Evolutionary conservation across 1,284 basidiomycete species (phyloP), one percentile per base, ranked within the genome.

Genomic region (Abortiporus biennis): DNA sequence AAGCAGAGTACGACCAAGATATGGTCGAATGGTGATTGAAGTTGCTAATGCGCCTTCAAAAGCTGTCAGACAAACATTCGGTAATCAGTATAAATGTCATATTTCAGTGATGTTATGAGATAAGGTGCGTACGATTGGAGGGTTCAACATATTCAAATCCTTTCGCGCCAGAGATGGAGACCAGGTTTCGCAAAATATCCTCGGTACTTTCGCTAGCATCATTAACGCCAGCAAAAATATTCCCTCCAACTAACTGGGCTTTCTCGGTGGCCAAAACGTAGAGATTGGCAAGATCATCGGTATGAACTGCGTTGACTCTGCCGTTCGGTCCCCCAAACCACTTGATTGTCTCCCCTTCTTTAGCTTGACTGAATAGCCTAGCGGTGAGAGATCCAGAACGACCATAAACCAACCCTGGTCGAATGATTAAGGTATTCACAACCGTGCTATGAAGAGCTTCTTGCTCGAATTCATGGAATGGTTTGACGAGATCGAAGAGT

Each of bases 361-460:
- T 43, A 4, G 65, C 67, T 2, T 57, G 55, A 33, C 61, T 57
- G 48, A 76, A 72, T 15, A 72, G 47, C 11, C 47, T 38, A 4
- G 58, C 62, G 9, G 68, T 46, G 17, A 72, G 44, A 8, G 71
- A 72, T 1, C 61, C 72, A 15, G 59, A 56, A 25, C 63, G 60
- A 1, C 75, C 74, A 45, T 76, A 76, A 12, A 76, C 41, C 20
- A 74, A 43, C 1, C 64, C 53, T 1, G 74, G 72, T 4, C 75
- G 66, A 25, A 78, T 62, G 38, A 77, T 72, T 45, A 75, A 69
- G 1, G 71, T 71, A 45, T 72, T 67, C n/a, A n/a, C n/a, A n/a
- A n/a, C n/a, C n/a, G n/a, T n/a, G n/a, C n/a, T n/a, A n/a, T n/a
- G n/a, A 6, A 76, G 44, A 12, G 54, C 48, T 0, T 54, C 33